Conservation (phyloP, 2,329 filamentous ascomycete species). For the Nemania serpens region DNA sequence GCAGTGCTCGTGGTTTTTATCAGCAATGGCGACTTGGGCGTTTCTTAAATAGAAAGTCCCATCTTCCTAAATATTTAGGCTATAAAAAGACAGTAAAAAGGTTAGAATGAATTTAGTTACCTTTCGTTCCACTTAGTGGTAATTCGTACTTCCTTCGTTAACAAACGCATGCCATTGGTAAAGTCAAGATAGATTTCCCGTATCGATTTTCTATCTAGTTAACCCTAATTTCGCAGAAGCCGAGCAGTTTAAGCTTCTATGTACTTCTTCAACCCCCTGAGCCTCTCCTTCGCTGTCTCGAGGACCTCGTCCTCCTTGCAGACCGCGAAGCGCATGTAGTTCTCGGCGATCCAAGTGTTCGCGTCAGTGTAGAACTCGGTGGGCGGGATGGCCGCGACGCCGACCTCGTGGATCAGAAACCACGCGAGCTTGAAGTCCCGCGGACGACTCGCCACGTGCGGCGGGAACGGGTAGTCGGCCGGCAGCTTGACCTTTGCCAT, state of each 20-base stretch:
- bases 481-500: conserved; percentile 86
- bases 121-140: no score
- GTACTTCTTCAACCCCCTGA: conserved; percentile 75
- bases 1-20: no score
- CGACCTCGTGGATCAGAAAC: conserved; percentile 96
- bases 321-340: conserved; percentile 93
- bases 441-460: conserved; percentile 82
- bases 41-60: no score
- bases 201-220: no score
- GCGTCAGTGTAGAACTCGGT: conserved; percentile 93
- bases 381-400: conserved; percentile 92
- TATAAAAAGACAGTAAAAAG: no score
- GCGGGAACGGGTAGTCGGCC: conserved; percentile 82
- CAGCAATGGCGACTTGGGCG: no score
- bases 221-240: no score
- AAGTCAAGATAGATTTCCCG: no score
- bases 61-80: no score
- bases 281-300: conserved; percentile 75
- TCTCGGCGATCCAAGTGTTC: conserved; percentile 84
- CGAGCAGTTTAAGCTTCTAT: conserved; percentile 48
- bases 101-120: no score
- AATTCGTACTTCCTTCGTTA: no score
- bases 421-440: conserved; percentile 93
- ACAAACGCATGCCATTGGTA: no score
- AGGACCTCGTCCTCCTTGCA: conserved; percentile 92